These are phyloP conservation scores for Arxiozyma slooffiae DNA, from an alignment of 1,139 yeast genomes.

Conservation along the genomic window DNA sequence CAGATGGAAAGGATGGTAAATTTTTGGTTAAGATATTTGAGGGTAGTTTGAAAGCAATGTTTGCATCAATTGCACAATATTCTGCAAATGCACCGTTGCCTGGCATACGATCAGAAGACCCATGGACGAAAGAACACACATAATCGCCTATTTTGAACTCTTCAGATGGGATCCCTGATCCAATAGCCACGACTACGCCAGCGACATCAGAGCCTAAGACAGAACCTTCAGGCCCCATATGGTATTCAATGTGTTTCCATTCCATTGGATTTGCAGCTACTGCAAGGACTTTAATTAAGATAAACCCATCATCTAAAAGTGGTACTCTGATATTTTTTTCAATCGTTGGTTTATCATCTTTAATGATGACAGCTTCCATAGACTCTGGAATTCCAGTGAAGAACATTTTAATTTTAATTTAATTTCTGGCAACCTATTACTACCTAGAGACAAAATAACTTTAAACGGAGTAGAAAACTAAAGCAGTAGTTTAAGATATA, in stretches of 20 bases:
- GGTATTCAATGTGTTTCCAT: constrained; percentile 47
- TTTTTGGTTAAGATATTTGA: background rate
- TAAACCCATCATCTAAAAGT: constrained; percentile 32
- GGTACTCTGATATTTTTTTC: constrained; percentile 33
- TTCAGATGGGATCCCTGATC: constrained; percentile 38
- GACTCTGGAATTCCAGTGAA: constrained; percentile 15
- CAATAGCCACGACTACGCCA: constrained; percentile 51
- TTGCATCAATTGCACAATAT: constrained; percentile 38
- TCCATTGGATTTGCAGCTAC: constrained; percentile 66
- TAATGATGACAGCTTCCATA: constrained; percentile 31
- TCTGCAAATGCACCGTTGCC: constrained; percentile 53
- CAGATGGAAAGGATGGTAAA: background rate
- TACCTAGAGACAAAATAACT: no score
- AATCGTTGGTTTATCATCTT: constrained; percentile 22
- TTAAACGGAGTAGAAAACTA: no score
- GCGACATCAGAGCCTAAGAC: constrained; percentile 50
- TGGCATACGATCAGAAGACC: constrained; percentile 31
- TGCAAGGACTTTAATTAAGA: constrained; percentile 48
- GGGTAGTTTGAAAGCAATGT: constrained; percentile 31
- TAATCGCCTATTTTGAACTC: constrained; percentile 43
- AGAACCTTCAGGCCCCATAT: constrained; percentile 38
- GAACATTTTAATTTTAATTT: constrained; percentile 3
- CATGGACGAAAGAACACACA: constrained; percentile 44
- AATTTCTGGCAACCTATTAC: no score
- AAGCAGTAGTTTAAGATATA: no score